Evolutionary conservation across 75 land plant species (phyloP), one percentile per base, ranked within the genome.

Genomic region (Cunninghamia lanceolata): DNA sequence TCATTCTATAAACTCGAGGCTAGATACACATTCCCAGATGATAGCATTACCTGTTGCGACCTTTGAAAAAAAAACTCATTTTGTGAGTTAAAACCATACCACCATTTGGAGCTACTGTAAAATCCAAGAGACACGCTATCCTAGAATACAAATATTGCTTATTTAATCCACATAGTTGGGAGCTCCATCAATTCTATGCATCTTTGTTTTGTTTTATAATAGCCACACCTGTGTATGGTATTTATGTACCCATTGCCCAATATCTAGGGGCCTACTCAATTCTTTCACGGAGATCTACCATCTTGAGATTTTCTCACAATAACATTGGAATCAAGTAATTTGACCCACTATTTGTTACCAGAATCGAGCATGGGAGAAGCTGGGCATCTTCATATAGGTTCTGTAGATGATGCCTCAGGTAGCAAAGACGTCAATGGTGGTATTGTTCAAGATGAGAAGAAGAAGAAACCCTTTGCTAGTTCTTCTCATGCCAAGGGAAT

Each of bases 191-290:
- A 50, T 9, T 50, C 52, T 34, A 9, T 32, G 16, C 16, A 76
- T 76, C 79, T 76, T 76, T 76, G 43, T 39, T 76, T 39, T 76
- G 79, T 36, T 76, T 76, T 76, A 32, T 76, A 76, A 76, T 21
- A 59, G 1, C 25, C 68, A n/a, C 68, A 59, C 68, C 68, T 25
- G 68, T 59, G 68, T 59, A 59, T 59, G 68, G 68, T 0, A 4
- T 59, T 59, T 59, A 25, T 25, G 28, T 59, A 59, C 68, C 68
- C 28, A 25, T 59, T 0, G 16, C 43, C 79, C 40, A 76, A 76
- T 76, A 76, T 36, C 4, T 36, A 38, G 79, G 21, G 4, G 5
- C 21, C 16, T 38, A 76, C 6, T 36, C 16, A 36, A 32, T 36
- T 76, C 21, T 14, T 38, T 76, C 79, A 76, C 17, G 8, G 43